Evolutionary conservation across 768 basidiomycete genomes (phyloP).

Genomic region (Steccherinum ochraceum): DNA sequence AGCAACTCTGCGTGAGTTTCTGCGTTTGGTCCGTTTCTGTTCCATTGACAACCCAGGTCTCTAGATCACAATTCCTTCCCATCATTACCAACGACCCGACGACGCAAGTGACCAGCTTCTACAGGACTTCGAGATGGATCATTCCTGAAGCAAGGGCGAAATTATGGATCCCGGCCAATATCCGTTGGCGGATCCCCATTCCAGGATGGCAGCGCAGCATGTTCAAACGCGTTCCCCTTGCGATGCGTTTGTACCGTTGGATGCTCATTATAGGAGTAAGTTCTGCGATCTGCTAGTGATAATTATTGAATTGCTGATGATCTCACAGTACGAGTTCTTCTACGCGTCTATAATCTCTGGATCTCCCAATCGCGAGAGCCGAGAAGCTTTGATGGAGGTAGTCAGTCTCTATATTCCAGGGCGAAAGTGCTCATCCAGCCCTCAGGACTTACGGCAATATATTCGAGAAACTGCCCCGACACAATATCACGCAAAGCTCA

Average conservation of each 20-base stretch:
- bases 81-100: conserved; percentile 15
- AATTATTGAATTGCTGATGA: conserved; percentile 1
- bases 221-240: conserved; percentile 12
- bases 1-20: conserved; percentile 20
- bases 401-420: too few relatives aligned
- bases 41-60: neutral
- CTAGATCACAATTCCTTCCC: conserved; percentile 24
- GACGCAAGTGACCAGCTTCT: conserved; percentile 21
- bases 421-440: too few relatives aligned
- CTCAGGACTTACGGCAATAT: too few relatives aligned
- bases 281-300: too few relatives aligned
- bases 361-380: too few relatives aligned
- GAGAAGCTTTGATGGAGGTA: too few relatives aligned
- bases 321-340: neutral
- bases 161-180: conserved; percentile 13
- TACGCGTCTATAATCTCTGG: neutral
- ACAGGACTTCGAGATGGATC: conserved; percentile 23
- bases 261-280: conserved; percentile 13
- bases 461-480: conserved; percentile 18
- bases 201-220: conserved; percentile 11
- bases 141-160: conserved; percentile 16
- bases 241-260: conserved; percentile 4
- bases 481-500: conserved; percentile 23
- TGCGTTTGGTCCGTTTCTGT: neutral
- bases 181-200: conserved; percentile 6